Evolutionary conservation across 805 yeast species (phyloP).

Genomic region (Metschnikowia continentalis): DNA sequence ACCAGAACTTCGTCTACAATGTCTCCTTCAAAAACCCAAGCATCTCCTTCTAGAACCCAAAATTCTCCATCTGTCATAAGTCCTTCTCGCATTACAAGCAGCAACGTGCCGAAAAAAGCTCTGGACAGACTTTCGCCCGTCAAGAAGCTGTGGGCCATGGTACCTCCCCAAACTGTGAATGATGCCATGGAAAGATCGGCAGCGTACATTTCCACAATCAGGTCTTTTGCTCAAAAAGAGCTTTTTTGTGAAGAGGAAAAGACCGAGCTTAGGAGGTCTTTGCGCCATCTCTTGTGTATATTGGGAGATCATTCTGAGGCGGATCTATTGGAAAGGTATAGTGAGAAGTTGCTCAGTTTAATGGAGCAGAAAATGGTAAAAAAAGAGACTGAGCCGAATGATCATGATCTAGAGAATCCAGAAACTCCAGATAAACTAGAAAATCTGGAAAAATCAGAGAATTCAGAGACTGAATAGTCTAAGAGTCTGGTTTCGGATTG

Average conservation of each 20-base stretch:
- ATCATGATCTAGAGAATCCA: background rate
- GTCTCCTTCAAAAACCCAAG: background rate
- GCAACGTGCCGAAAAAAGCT: background rate
- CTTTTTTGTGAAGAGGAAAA: constrained; percentile 13
- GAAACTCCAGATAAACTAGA: background rate
- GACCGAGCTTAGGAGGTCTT: constrained; percentile 16
- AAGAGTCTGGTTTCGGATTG: too few species aligned
- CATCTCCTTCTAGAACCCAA: background rate
- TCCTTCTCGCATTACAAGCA: background rate
- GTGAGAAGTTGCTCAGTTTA: constrained; percentile 29
- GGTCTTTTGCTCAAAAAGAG: constrained; percentile 12
- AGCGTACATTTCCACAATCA: constrained; percentile 14
- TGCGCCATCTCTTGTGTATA: constrained; percentile 18
- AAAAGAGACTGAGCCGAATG: background rate
- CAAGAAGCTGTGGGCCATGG: background rate
- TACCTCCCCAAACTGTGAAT: background rate
- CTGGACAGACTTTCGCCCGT: background rate
- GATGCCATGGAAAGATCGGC: constrained; percentile 14
- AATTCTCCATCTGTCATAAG: background rate
- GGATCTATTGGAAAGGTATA: constrained; percentile 35
- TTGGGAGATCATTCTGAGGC: constrained; percentile 12
- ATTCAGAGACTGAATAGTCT: too few species aligned
- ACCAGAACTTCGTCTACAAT: too few species aligned
- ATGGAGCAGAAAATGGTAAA: background rate
- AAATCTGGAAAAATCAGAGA: too few species aligned